Evolutionary conservation across 2,329 filamentous ascomycete genomes (phyloP), one percentile per base, ranked within the genome.

Genomic region (Cladophialophora immunda): DNA sequence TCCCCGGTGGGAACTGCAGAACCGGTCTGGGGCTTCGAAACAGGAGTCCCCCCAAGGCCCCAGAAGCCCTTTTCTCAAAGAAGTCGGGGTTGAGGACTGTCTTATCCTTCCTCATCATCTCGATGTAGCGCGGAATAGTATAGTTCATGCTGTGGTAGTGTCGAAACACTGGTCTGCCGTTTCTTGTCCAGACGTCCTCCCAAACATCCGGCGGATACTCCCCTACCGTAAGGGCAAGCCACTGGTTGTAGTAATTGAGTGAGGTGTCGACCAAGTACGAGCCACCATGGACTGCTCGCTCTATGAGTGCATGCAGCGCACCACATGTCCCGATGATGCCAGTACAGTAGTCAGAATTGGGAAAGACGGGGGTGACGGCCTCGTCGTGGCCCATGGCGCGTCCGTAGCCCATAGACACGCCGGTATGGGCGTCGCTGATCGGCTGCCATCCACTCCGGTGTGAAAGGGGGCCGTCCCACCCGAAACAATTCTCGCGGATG

Each of bases 251-350:
- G 67, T 82, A 65, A 22, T 64, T 68, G 15, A 69, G 52, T 6
- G 64, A 57, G 5, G 63, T 25, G 55, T 41, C 32, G n/a, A 41
- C 25, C 4, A 58, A 32, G 30, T 64, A 70, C 8, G 34, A 54
- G 9, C 67, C 67, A 17, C 90, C 90, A 11, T 78, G 75, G 7
- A 83, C 87, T 0, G 89, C 85, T 34, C 90, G 83, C 71, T 85
- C 83, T 71, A 87, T 87, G 5, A 92, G 81, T 0, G 88, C 89
- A 0, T 83, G 83, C 32, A 92, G 76, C 0, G 88, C 89, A 2
- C 89, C 87, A 70, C 90, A 87, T 50, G 88, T 87, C 2, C 89
- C 90, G 79, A 91, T 88, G 73, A 88, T 90, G 32, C 89, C 90
- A 0, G 90, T 92, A 25, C 89, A 89, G 72, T 92, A 92, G 78